Conservation (phyloP, 139 green algal genomes). For the Coccomyxa sp. region DNA sequence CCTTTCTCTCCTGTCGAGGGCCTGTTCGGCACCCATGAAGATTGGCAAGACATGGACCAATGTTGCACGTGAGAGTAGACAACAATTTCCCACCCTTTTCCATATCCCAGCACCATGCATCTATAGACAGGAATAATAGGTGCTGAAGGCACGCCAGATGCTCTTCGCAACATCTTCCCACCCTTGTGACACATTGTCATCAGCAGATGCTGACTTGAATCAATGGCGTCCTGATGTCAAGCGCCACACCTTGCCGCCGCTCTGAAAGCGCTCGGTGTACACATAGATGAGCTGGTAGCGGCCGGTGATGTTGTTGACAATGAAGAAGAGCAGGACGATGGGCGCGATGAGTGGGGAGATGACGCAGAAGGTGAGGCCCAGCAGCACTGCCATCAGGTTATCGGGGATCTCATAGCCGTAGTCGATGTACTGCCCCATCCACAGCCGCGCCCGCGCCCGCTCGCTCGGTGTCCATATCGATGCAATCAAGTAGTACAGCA, state of each 20-base stretch:
- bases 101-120: not conserved
- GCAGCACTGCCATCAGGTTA: conserved; percentile 57
- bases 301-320: conserved; percentile 26
- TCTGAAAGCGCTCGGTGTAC: conserved; percentile 27
- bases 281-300: conserved; percentile 45
- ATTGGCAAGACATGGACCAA: not conserved
- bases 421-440: conserved; percentile 34
- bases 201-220: not conserved
- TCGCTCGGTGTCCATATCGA: conserved; percentile 33
- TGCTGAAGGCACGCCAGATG: not conserved
- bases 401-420: conserved; percentile 47
- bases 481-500: conserved; percentile 34
- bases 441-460: conserved; percentile 44
- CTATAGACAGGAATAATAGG: not conserved
- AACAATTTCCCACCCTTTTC: not conserved
- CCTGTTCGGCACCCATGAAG: not conserved
- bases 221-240: not conserved
- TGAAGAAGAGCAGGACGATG: conserved; percentile 65
- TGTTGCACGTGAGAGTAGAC: too few species aligned
- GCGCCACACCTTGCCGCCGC: conserved; percentile 24
- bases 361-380: conserved; percentile 59
- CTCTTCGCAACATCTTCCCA: not conserved
- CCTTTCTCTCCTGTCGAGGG: not conserved
- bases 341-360: conserved; percentile 71
- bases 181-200: not conserved